Evolutionary conservation across 768 basidiomycete species (phyloP), one percentile per base, ranked within the genome.

Genomic region (Mycena venus): DNA sequence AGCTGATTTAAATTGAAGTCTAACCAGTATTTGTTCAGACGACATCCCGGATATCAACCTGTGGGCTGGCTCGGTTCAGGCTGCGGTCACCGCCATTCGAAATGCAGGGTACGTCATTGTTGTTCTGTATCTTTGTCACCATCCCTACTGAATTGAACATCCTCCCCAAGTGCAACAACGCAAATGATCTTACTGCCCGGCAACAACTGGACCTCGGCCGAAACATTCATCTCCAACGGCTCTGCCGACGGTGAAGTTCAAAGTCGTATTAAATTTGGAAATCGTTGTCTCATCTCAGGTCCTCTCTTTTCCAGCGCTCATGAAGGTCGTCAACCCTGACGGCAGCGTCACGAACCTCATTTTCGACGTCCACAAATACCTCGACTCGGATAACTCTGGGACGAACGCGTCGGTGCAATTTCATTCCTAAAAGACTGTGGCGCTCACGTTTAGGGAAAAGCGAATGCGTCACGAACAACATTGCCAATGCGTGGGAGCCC

Each of bases 281-380:
- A 29, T 0, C 1, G 15, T 19, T 4, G 19, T 4, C 29, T 44
- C 10, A 31, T 38, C 25, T 25, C 12, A 7, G n/a, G n/a, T n/a
- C 17, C 9, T 40, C 27, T 12, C 34, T 8, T 36, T 19, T 29
- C 7, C 42, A 71, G 70, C 90, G 4, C 82, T 92, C 31, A 78
- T 69, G 74, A 84, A 75, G 42, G 86, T 90, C 34, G 83, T 51
- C 9, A 89, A 89, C 76, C 86, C 85, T 42, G 88, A 90, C 73
- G 87, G 88, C 6, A 84, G 81, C 27, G 83, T 70, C n/a, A 85
- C 81, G 31, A 85, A 85, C 76, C 84, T 92, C 42, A 82, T 92
- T 72, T 88, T 92, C 77, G 91, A 92, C 76, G 90, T 91, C 4
- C 91, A 92, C 85, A 89, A 90, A 77, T 92, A 91, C 81, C 86